Evolutionary conservation across 2,329 filamentous ascomycete species (phyloP).

Genomic region (Nemania sp.): DNA sequence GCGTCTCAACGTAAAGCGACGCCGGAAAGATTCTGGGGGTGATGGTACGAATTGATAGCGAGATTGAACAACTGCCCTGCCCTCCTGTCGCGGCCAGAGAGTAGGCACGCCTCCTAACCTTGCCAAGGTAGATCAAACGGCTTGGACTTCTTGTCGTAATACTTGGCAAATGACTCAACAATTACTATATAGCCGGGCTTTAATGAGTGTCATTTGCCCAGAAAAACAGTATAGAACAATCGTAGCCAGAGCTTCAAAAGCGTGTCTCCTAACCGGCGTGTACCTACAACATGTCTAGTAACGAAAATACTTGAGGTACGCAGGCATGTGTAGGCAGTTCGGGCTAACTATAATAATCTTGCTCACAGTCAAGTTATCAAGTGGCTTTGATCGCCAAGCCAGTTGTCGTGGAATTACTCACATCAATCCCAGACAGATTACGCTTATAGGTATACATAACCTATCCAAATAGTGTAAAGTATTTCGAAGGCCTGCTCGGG

Average conservation of each 20-base stretch:
- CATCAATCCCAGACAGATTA: not conserved
- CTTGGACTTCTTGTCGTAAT: conserved; percentile 1
- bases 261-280: not conserved
- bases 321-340: not conserved
- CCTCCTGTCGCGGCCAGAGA: not conserved
- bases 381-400: not conserved
- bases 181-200: not conserved
- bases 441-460: not conserved
- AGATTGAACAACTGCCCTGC: not conserved
- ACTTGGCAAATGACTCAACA: not conserved
- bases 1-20: not conserved
- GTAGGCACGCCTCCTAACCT: not conserved
- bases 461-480: not conserved
- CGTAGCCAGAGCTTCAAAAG: not conserved
- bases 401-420: not conserved
- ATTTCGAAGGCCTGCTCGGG: not conserved
- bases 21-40: not conserved
- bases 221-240: not conserved
- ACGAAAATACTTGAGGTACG: not conserved
- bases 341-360: not conserved
- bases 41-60: not conserved
- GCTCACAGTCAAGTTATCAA: not conserved
- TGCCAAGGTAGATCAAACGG: conserved; percentile 15
- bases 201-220: not conserved
- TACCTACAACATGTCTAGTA: not conserved